phyloP scores from a whole-genome alignment of 306 rosid genomes.

The Morella rubra region DNA sequence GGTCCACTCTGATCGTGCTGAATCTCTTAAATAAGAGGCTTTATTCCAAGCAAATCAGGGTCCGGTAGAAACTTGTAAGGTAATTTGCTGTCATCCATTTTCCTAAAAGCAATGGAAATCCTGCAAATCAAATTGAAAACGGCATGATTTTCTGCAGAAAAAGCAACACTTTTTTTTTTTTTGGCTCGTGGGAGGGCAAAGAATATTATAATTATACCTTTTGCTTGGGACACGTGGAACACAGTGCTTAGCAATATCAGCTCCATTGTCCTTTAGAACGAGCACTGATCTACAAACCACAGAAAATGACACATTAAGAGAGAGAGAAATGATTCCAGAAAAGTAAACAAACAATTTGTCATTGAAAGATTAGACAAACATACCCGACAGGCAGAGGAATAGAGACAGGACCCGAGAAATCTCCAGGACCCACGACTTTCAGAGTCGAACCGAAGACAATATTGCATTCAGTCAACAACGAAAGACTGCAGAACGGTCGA shows the following conservation, averaged over 20 bases:
- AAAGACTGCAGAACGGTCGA: constrained; percentile 52
- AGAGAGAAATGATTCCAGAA: background rate
- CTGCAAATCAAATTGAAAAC: constrained; percentile 30
- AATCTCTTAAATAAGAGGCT: constrained; percentile 18
- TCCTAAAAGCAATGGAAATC: constrained; percentile 69
- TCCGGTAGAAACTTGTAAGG: constrained; percentile 43
- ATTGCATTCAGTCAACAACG: constrained; percentile 44
- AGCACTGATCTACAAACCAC: constrained; percentile 48
- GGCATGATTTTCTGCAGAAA: background rate
- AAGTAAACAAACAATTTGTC: background rate
- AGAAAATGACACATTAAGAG: background rate
- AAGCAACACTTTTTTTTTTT: background rate
- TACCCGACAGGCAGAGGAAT: constrained; percentile 53
- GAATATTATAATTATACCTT: constrained; percentile 33
- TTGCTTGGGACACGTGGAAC: constrained; percentile 47
- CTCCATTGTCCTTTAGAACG: constrained; percentile 52
- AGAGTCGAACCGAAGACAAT: constrained; percentile 47
- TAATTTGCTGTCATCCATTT: constrained; percentile 47
- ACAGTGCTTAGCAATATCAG: constrained; percentile 57
- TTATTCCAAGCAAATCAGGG: constrained; percentile 42
- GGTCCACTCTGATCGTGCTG: background rate
- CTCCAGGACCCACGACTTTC: constrained; percentile 35
- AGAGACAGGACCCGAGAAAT: constrained; percentile 44
- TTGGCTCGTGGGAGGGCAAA: background rate
- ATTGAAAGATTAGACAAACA: constrained; percentile 9